phyloP scores from a whole-genome alignment of 495 filamentous ascomycete species.

The Annulohypoxylon moriforme region DNA sequence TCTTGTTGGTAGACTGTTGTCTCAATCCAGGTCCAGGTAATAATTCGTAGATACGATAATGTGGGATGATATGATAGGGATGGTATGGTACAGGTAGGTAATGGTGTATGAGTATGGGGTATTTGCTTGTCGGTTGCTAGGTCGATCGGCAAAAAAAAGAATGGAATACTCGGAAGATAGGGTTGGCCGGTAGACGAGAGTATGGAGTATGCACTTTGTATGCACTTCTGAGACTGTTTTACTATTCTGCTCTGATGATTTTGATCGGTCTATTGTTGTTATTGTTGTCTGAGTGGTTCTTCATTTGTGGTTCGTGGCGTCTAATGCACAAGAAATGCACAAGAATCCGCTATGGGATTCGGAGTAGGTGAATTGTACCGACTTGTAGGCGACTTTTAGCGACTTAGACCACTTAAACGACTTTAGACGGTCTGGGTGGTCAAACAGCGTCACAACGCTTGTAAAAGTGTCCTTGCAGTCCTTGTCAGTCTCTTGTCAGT shows the following conservation, averaged over 20 bases:
- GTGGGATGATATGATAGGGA: conserved; percentile 18
- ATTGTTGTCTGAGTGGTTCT: conserved; percentile 31
- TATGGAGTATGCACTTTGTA: not conserved
- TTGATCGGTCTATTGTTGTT: conserved; percentile 12
- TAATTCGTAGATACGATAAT: conserved; percentile 18
- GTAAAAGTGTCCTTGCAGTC: not conserved
- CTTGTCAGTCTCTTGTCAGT: not conserved
- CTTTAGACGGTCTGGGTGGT: not conserved
- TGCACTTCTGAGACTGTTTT: conserved; percentile 2
- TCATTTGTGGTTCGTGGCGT: conserved; percentile 35
- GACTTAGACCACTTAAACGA: not conserved
- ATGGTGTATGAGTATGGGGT: not conserved
- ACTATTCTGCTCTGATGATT: conserved; percentile 13
- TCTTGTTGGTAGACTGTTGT: conserved; percentile 20
- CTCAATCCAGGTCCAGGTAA: conserved; percentile 16
- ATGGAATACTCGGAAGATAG: not conserved
- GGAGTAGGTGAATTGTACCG: not conserved
- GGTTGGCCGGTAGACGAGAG: conserved; percentile 2
- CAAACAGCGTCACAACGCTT: conserved; percentile 9
- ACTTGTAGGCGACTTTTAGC: not conserved
- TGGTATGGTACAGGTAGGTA: not conserved
- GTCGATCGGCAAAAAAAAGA: conserved; percentile 20
- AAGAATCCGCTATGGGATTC: conserved; percentile 12
- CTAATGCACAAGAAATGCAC: conserved; percentile 9
- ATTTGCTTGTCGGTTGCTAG: conserved; percentile 29